Percentiles rank a stretch among this genome's conserved stretches.
Conservation (phyloP, 2,329 filamentous ascomycete genomes). For the Trichoderma citrinoviride region DNA sequence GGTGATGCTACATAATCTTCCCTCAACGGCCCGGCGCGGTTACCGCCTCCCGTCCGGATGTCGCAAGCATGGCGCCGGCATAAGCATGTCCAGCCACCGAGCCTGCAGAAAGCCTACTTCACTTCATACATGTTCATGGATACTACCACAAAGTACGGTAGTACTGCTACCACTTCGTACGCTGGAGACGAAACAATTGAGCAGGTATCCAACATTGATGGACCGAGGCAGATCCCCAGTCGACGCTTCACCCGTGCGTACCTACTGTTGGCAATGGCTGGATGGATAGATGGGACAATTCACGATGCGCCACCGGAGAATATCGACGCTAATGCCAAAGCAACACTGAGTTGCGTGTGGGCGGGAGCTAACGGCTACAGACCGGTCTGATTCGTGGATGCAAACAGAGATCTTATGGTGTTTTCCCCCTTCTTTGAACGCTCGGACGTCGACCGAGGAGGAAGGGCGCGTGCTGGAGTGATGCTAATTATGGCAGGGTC, state of each 20-base stretch:
- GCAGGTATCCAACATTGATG: not conserved
- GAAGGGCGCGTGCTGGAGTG: conserved; percentile 10
- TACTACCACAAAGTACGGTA: not conserved
- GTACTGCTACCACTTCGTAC: not conserved
- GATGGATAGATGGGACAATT: not conserved
- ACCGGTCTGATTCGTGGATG: conserved; percentile 17
- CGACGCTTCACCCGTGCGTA: not conserved
- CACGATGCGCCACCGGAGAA: conserved; percentile 10
- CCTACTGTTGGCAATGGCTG: not conserved
- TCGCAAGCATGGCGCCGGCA: not conserved
- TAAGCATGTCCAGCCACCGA: not conserved
- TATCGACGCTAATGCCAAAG: conserved; percentile 18
- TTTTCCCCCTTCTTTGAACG: not conserved
- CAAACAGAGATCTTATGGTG: not conserved
- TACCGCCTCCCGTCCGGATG: conserved; percentile 3
- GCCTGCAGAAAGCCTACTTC: not conserved
- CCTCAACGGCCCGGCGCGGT: not conserved
- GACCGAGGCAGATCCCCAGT: not conserved
- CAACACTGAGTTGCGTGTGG: conserved; percentile 9
- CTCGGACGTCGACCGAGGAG: conserved; percentile 23
- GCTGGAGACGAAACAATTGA: not conserved
- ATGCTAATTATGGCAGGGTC: conserved; percentile 9
- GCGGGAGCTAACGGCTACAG: conserved; percentile 11
- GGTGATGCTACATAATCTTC: too few species aligned
- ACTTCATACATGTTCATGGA: not conserved